Percentiles rank a stretch among this genome's conserved stretches.
Conservation (phyloP, 192 early-diverging fungal genomes). For the Paraglomus brasilianum region DNA sequence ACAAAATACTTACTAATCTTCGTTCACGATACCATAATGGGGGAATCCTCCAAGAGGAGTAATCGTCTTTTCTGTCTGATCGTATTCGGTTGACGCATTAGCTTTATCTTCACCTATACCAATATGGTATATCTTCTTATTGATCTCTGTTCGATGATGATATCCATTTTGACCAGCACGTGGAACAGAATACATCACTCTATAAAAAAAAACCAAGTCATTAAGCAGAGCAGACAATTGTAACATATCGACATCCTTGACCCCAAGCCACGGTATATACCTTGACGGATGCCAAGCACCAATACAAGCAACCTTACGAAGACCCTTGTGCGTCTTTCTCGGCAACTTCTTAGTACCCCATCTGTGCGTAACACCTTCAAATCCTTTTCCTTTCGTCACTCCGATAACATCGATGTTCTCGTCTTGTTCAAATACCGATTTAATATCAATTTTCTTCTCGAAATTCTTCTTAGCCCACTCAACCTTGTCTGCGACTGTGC, state of each 20-base stretch:
- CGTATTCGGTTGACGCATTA: constrained; percentile 93
- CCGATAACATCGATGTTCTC: constrained; percentile 99
- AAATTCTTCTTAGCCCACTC: constrained; percentile 97
- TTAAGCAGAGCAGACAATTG: neutral
- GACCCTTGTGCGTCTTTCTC: constrained; percentile 99
- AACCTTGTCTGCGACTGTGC: constrained; percentile 94
- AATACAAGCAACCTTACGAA: constrained; percentile 99
- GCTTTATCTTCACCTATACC: constrained; percentile 80
- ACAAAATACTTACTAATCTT: constrained; percentile 69
- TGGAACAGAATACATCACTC: constrained; percentile 98
- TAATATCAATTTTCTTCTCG: constrained; percentile 91
- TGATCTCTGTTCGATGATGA: constrained; percentile 99
- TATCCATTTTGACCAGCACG: constrained; percentile 99
- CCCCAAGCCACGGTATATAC: constrained; percentile 7
- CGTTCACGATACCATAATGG: constrained; percentile 97
- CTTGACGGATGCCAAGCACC: constrained; percentile 44
- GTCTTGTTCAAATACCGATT: constrained; percentile 94
- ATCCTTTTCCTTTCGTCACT: constrained; percentile 99
- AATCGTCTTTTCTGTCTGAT: constrained; percentile 93
- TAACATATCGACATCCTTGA: neutral
- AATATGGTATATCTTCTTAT: constrained; percentile 99
- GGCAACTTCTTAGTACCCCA: constrained; percentile 99
- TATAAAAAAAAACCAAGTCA: constrained; percentile 57
- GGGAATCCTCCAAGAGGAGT: constrained; percentile 99
- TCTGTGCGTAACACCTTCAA: constrained; percentile 98